phyloP scores from a whole-genome alignment of 2,329 filamentous ascomycete genomes.

The Hypomyces perniciosus region DNA sequence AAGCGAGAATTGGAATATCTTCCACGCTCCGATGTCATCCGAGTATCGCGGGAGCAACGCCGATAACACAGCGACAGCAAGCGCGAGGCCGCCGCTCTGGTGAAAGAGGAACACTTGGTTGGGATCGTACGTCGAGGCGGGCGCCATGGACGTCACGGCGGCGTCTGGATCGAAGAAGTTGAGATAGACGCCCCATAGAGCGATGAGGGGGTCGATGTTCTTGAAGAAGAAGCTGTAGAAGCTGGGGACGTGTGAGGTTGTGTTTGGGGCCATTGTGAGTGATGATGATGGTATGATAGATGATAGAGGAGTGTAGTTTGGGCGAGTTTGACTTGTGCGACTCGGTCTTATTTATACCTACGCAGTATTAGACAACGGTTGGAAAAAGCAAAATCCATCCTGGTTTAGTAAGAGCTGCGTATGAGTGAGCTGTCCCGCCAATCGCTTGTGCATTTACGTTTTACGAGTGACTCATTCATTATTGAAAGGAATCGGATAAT shows the following conservation, averaged over 20 bases:
- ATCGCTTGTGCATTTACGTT: too few relatives aligned
- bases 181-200: constrained; percentile 19
- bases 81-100: constrained; percentile 17
- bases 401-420: too few relatives aligned
- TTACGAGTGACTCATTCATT: too few relatives aligned
- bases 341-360: too few relatives aligned
- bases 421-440: too few relatives aligned
- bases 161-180: constrained; percentile 8
- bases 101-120: constrained; percentile 18
- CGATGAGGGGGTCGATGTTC: constrained; percentile 17
- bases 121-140: constrained; percentile 11
- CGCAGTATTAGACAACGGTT: too few relatives aligned
- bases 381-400: too few relatives aligned
- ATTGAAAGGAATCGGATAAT: too few relatives aligned
- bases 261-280: constrained; percentile 3
- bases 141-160: constrained; percentile 6
- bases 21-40: constrained; percentile 16
- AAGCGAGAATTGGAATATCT: constrained; percentile 16
- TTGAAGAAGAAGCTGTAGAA: constrained; percentile 19
- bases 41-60: constrained; percentile 17
- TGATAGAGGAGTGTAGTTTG: background rate
- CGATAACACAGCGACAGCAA: constrained; percentile 14
- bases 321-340: background rate
- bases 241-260: constrained; percentile 1
- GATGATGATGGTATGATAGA: background rate